Base-by-base conservation (phyloP, 2,329 filamentous ascomycete species). In the Sporothrix inflata region DNA sequence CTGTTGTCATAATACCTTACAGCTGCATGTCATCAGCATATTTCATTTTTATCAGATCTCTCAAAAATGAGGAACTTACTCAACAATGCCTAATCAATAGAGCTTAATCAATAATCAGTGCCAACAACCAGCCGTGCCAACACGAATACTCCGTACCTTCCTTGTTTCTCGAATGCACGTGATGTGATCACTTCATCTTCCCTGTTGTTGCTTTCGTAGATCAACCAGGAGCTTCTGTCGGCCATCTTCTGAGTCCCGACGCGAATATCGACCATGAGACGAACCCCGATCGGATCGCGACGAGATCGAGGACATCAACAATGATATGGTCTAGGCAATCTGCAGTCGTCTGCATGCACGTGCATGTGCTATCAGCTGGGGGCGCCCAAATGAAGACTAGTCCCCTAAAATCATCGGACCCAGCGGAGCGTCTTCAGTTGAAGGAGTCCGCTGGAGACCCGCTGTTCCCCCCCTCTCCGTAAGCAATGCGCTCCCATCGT, bases 281-380 rank as follows among this genome's bases (percentile, higher is more conserved):
- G n/a, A 42, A 42, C 1, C 6, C 34, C 57, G 27, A 34, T 57
- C 57, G 2, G 38, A 63, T 63, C 57, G 34, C 57, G 34, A 27
- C 38, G 9, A 24, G 24, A 30, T 47, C 45, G 27, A 51, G 45
- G 45, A 45, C 60, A 45, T 34, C 42, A 51, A 51, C 24, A 61
- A 24, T 42, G 45, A 67, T 51, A 30, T 21, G 38, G 14, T 45
- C 60, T 42, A 19, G 27, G 16, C 55, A 34, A 40, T 40, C 19
- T 61, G 55, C 30, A 61, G 27, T 30, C 53, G 19, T 5, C 30
- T 38, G 55, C 60, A 63, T 63, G 45, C 42, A 38, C 19, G 42
- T 67, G 65, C 65, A 38, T 14, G 65, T 38, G 24, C 16, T 45
- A 53, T 67, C 63, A n/a, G 21, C 63, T 49, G 27, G 63, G 63